phyloP scores from a whole-genome alignment of 2,329 filamentous ascomycete genomes.

The Nemania sp. region DNA sequence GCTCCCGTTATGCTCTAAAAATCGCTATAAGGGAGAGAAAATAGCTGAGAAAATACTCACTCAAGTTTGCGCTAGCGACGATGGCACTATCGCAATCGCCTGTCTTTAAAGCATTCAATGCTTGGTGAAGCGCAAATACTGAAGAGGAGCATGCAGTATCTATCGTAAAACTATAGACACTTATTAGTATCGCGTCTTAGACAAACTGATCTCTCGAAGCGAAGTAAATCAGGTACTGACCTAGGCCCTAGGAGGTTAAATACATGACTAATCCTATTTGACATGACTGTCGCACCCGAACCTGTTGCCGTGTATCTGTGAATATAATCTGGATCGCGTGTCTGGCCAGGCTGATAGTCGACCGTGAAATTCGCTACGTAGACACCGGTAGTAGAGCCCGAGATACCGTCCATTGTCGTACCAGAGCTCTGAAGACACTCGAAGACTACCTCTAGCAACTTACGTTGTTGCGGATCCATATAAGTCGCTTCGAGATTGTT shows the following conservation, averaged over 20 bases:
- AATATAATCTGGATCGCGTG: slow-evolving; percentile 42
- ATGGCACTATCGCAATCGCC: slow-evolving; percentile 45
- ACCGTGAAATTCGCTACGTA: slow-evolving; percentile 49
- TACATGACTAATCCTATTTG: slow-evolving; percentile 48
- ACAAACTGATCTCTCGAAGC: background rate
- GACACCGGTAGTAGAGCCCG: slow-evolving; percentile 35
- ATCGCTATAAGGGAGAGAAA: no score
- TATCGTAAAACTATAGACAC: slow-evolving; percentile 44
- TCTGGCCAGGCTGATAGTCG: slow-evolving; percentile 41
- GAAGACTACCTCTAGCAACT: slow-evolving; percentile 53
- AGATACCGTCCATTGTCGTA: slow-evolving; percentile 28
- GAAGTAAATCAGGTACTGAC: slow-evolving; percentile 37
- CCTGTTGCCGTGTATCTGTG: slow-evolving; percentile 48
- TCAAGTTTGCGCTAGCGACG: slow-evolving; percentile 45
- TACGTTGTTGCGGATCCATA: slow-evolving; percentile 52
- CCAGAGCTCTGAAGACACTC: slow-evolving; percentile 47
- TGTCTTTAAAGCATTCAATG: slow-evolving; percentile 31
- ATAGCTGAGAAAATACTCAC: no score
- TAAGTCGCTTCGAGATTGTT: slow-evolving; percentile 34
- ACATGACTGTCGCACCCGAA: slow-evolving; percentile 40
- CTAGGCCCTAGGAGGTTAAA: slow-evolving; percentile 53
- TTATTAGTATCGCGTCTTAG: background rate
- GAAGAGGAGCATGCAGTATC: slow-evolving; percentile 55
- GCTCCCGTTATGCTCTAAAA: no score
- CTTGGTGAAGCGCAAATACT: slow-evolving; percentile 45